These are phyloP conservation scores for Metarhizium sp. DNA, from an alignment of 2,329 filamentous ascomycete genomes.

Conservation along the genomic window DNA sequence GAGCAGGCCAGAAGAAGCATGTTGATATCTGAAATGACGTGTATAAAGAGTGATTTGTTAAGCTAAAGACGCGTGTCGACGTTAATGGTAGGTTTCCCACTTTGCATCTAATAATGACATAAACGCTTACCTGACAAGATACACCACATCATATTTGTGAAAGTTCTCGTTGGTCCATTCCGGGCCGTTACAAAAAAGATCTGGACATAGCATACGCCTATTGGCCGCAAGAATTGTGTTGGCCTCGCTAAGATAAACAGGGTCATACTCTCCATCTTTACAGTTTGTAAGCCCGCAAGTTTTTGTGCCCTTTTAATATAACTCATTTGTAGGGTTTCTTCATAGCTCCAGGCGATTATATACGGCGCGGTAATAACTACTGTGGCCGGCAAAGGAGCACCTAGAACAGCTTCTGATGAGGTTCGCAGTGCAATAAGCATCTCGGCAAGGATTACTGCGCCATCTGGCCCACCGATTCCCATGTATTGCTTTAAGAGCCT, in stretches of 20 bases:
- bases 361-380: background rate
- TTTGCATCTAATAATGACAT: background rate
- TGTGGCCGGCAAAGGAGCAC: background rate
- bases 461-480: background rate
- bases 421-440: background rate
- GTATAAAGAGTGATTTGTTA: background rate
- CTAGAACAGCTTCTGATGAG: background rate
- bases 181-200: background rate
- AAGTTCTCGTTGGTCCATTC: background rate
- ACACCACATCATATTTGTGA: background rate
- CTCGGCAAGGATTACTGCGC: background rate
- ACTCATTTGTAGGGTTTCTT: background rate
- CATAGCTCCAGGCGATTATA: background rate
- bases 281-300: background rate
- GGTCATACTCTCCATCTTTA: background rate
- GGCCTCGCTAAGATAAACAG: background rate
- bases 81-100: background rate
- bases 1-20: background rate
- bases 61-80: background rate
- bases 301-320: background rate
- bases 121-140: background rate
- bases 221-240: background rate
- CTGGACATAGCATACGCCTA: background rate
- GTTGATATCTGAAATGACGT: background rate
- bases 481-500: too few relatives aligned